phyloP scores from a whole-genome alignment of 768 basidiomycete genomes.

The Psilocybe sp. region DNA sequence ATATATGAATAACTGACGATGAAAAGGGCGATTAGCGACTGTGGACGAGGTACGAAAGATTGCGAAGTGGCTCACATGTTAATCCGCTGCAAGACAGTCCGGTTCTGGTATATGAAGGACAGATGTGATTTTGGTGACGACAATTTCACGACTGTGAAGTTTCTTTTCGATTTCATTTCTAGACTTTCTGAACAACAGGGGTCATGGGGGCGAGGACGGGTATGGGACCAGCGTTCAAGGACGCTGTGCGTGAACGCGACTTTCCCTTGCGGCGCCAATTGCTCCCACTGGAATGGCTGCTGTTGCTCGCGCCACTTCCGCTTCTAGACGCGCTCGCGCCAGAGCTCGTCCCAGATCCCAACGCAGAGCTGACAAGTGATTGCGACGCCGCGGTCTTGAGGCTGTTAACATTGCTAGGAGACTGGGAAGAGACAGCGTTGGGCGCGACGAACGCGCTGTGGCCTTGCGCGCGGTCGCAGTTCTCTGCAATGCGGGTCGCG shows the following conservation, averaged over 20 bases:
- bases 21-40: too few species aligned
- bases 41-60: too few species aligned
- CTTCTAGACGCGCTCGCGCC: background rate
- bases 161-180: too few species aligned
- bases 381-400: background rate
- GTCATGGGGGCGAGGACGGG: too few species aligned
- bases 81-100: too few species aligned
- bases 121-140: too few species aligned
- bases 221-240: background rate
- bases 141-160: too few species aligned
- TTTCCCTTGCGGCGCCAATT: background rate
- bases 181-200: too few species aligned
- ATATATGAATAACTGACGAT: too few species aligned
- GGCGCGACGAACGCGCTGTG: constrained; percentile 21
- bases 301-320: constrained; percentile 5
- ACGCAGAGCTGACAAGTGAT: background rate
- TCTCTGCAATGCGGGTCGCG: constrained; percentile 25
- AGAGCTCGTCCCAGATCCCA: background rate
- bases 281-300: background rate
- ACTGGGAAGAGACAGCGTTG: background rate
- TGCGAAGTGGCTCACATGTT: too few species aligned
- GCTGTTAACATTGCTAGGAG: background rate
- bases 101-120: too few species aligned
- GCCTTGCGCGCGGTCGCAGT: constrained; percentile 23
- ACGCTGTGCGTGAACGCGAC: background rate